Base-by-base conservation (phyloP, 768 basidiomycete genomes). In the Hericium alpestre region DNA sequence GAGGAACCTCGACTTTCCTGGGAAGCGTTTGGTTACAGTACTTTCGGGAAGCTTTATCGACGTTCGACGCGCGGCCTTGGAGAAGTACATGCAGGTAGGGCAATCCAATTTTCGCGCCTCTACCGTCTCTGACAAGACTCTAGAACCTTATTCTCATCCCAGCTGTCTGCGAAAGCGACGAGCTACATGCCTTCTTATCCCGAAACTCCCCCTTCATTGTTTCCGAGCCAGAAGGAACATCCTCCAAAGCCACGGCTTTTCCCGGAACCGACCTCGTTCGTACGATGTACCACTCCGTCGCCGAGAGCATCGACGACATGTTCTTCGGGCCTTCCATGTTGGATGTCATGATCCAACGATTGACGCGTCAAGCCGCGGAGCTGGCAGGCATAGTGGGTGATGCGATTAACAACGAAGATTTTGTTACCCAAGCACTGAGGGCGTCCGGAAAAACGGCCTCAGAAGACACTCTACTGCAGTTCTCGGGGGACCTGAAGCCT, bases 251-350 rank as follows among this genome's bases (percentile, higher is more conserved):
- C 11, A 63, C 74, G 5, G 69, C 72, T 0, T 84, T 86, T 64
- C 82, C 85, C 18, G 85, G 86, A 7, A 82, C 82, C 13, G 84
- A 83, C 56, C 76, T 96, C 39, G 90, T 97, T 54, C 85, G 86
- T 55, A 87, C 84, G 22, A 80, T 99, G 57, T 98, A 95, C 67
- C 84, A 87, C 32, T 90, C 92, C 23, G 90, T 99, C 49, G 82
- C 95, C 5, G 90, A 91, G 61, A 93, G 93, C 67, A 86, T 98
- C 64, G 96, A 99, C 69, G 96, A 98, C 69, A 91, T 96, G 80
- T 86, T 95, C 71, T 92, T 95, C 62, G 93, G 91, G 2, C 94
- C 90, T 2, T 93, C 92, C 0, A 93, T 96, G 91, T 72, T 97
- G 47, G 93, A 97, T 67, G 87, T 94, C 48, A 89, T 95, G 79